Evolutionary conservation across 805 yeast genomes (phyloP).

Genomic region (Hanseniaspora jakobsenii): DNA sequence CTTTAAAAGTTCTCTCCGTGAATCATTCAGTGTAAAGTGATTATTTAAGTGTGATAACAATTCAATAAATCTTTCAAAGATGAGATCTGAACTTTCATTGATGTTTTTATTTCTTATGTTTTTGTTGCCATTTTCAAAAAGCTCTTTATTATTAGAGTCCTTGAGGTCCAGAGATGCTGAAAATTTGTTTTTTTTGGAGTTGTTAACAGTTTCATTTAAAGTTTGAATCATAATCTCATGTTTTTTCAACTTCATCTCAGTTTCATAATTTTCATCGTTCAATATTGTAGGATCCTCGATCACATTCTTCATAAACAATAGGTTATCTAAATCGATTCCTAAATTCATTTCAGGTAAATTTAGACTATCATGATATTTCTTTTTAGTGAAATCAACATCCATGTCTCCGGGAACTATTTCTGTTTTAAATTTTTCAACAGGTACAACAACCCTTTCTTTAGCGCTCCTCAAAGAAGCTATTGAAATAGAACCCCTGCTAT

Average conservation of each 20-base stretch:
- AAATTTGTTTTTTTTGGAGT: no score
- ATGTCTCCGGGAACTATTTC: conserved; percentile 17
- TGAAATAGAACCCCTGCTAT: neutral
- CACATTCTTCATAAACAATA: conserved; percentile 21
- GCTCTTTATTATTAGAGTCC: conserved; percentile 14
- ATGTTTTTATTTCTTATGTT: no score
- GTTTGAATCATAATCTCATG: conserved; percentile 15
- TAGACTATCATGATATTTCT: conserved; percentile 17
- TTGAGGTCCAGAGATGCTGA: no score
- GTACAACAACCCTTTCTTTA: neutral
- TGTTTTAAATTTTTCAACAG: conserved; percentile 19
- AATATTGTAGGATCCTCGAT: conserved; percentile 21
- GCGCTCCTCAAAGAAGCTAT: no score
- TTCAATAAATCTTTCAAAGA: conserved; percentile 25
- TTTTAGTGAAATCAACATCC: conserved; percentile 1
- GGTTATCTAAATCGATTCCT: conserved; percentile 19
- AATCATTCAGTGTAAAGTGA: conserved; percentile 28
- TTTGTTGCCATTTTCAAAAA: neutral
- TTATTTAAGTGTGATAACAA: conserved; percentile 47
- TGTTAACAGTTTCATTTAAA: no score
- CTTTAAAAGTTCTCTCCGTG: conserved; percentile 11
- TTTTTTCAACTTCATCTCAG: conserved; percentile 15
- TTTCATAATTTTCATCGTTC: conserved; percentile 18
- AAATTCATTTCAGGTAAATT: conserved; percentile 13
- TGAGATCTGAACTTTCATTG: conserved; percentile 23